Evolutionary conservation across 257 asterid genomes (phyloP).

Genomic region (Cruciata laevipes): DNA sequence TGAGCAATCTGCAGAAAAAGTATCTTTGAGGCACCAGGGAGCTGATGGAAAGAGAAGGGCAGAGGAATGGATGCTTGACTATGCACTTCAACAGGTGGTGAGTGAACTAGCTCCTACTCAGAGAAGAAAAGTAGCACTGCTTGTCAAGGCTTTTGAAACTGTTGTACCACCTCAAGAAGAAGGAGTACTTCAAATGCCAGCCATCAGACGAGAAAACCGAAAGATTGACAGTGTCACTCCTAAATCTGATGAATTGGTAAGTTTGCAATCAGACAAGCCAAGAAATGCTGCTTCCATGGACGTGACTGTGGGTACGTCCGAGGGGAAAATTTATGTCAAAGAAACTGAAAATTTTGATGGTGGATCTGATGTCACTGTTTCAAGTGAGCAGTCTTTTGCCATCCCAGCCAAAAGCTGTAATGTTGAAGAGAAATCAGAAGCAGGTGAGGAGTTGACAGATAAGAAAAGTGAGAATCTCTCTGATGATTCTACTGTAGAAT

Average conservation of each 20-base stretch:
- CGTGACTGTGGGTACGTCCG: background rate
- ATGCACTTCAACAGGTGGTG: slow-evolving; percentile 87
- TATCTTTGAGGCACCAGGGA: slow-evolving; percentile 50
- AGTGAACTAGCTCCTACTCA: slow-evolving; percentile 88
- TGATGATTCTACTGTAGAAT: background rate
- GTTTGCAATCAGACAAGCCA: background rate
- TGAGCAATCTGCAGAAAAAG: slow-evolving; percentile 57
- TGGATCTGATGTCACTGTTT: slow-evolving; percentile 4
- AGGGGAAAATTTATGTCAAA: background rate
- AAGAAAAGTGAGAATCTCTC: background rate
- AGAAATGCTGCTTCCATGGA: slow-evolving; percentile 9
- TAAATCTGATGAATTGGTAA: background rate
- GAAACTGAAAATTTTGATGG: background rate
- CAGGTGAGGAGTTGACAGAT: background rate
- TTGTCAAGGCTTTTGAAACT: slow-evolving; percentile 92
- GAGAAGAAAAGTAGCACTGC: slow-evolving; percentile 71
- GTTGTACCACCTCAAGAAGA: slow-evolving; percentile 64
- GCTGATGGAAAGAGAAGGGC: slow-evolving; percentile 55
- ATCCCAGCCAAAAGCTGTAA: background rate
- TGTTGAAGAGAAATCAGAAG: background rate
- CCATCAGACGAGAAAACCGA: slow-evolving; percentile 1
- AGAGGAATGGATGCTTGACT: slow-evolving; percentile 98
- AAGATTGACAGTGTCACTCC: background rate
- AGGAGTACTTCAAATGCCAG: slow-evolving; percentile 26
- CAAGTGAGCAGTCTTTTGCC: background rate